Percentiles rank a stretch among this genome's conserved stretches.
These are phyloP conservation scores for Thuidium tamariscinum DNA, from an alignment of 225 moss, liverwort and hornwort species.

Conservation along the genomic window DNA sequence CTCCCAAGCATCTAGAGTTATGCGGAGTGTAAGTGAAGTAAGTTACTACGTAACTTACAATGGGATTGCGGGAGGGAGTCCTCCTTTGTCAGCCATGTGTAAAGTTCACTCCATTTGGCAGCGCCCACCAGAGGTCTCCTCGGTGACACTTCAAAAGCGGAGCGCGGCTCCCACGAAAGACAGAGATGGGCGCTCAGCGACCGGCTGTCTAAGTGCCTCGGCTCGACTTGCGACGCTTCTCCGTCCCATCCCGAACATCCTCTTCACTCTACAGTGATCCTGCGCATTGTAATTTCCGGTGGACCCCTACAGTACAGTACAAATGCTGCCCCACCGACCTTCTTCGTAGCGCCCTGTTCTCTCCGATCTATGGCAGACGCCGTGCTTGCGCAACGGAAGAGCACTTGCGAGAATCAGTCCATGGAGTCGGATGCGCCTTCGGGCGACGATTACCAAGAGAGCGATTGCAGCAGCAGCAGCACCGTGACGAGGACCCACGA, in stretches of 20 bases:
- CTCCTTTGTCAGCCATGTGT: not conserved
- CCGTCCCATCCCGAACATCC: not conserved
- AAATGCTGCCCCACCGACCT: not conserved
- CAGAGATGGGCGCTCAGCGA: not conserved
- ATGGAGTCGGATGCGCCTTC: not conserved
- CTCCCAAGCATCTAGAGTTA: too few relatives aligned
- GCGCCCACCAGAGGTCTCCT: not conserved
- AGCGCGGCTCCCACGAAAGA: not conserved
- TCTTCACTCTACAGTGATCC: not conserved
- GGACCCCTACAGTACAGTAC: not conserved
- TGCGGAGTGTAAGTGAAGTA: too few relatives aligned
- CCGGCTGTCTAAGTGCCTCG: too few relatives aligned
- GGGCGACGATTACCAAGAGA: not conserved
- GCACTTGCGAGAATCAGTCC: not conserved
- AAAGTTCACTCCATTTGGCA: not conserved
- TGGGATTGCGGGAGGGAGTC: not conserved
- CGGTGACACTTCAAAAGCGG: not conserved
- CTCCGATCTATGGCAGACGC: not conserved
- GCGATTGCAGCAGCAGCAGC: not conserved
- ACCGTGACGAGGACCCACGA: not conserved
- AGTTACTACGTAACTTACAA: too few relatives aligned
- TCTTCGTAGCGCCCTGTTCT: not conserved
- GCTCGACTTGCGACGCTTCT: not conserved
- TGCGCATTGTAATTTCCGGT: not conserved
- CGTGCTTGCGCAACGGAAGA: not conserved